Evolutionary conservation across 176 grass and related monocot species (phyloP).

Genomic region (Oryza glaberrima): DNA sequence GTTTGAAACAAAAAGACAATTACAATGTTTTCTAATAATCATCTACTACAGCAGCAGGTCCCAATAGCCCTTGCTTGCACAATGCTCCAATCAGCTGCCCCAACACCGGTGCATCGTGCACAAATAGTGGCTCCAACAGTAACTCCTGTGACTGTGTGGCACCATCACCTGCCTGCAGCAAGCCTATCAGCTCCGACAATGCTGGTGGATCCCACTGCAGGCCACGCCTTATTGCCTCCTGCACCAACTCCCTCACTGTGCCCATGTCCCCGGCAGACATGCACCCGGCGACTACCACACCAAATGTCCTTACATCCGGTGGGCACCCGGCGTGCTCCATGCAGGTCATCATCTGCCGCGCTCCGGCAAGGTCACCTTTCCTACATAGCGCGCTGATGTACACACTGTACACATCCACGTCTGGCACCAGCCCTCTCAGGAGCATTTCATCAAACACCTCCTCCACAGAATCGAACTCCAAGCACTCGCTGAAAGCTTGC

Average conservation of each 20-base stretch:
- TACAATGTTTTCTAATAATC: background rate
- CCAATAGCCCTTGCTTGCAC: slow-evolving; percentile 14
- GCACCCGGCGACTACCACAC: slow-evolving; percentile 41
- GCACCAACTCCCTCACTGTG: slow-evolving; percentile 43
- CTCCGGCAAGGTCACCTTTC: slow-evolving; percentile 50
- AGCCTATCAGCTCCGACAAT: slow-evolving; percentile 26
- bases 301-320: slow-evolving; percentile 42
- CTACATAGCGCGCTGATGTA: slow-evolving; percentile 53
- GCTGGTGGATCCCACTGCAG: slow-evolving; percentile 50
- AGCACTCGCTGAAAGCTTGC: slow-evolving; percentile 28
- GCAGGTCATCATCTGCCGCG: slow-evolving; percentile 58
- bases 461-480: slow-evolving; percentile 40
- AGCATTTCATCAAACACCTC: slow-evolving; percentile 84
- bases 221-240: slow-evolving; percentile 43
- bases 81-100: slow-evolving; percentile 31
- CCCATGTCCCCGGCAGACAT: slow-evolving; percentile 27
- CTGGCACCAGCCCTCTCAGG: slow-evolving; percentile 53
- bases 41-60: background rate
- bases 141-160: slow-evolving; percentile 31
- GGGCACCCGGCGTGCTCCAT: slow-evolving; percentile 70
- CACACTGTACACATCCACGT: slow-evolving; percentile 38
- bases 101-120: slow-evolving; percentile 28
- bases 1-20: background rate
- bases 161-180: slow-evolving; percentile 12
- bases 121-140: background rate